These are phyloP conservation scores for Malus orientalis DNA, from an alignment of 306 rosid genomes.

Conservation along the genomic window DNA sequence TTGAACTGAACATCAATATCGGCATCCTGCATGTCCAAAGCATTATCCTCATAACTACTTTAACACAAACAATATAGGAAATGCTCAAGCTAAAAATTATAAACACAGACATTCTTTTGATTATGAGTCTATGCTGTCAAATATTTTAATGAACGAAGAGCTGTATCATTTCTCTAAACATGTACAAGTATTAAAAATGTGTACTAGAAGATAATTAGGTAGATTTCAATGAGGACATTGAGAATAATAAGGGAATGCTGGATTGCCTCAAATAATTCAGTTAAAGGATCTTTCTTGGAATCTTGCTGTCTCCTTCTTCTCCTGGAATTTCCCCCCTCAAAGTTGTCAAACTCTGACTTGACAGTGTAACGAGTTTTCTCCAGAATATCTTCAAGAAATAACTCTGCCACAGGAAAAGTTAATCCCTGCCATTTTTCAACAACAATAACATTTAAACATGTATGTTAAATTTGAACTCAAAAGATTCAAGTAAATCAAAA, in stretches of 20 bases:
- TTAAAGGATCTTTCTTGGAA: slow-evolving; percentile 78
- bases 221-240: not conserved
- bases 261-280: slow-evolving; percentile 84
- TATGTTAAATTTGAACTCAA: not conserved
- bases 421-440: slow-evolving; percentile 53
- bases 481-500: not conserved
- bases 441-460: slow-evolving; percentile 6
- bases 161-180: not conserved
- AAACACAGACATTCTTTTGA: not conserved
- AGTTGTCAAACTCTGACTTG: slow-evolving; percentile 65
- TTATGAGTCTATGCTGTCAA: not conserved
- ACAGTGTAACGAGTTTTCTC: slow-evolving; percentile 74
- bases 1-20: slow-evolving; percentile 62
- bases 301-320: slow-evolving; percentile 81
- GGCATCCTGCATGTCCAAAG: slow-evolving; percentile 49
- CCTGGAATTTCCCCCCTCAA: slow-evolving; percentile 67
- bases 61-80: not conserved
- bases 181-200: not conserved
- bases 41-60: not conserved
- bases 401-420: slow-evolving; percentile 72
- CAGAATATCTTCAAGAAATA: slow-evolving; percentile 80
- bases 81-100: not conserved
- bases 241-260: slow-evolving; percentile 6
- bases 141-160: not conserved
- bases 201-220: not conserved